Evolutionary conservation across 352 stramenopile genomes (phyloP).

Genomic region (Peronospora belbahrii): DNA sequence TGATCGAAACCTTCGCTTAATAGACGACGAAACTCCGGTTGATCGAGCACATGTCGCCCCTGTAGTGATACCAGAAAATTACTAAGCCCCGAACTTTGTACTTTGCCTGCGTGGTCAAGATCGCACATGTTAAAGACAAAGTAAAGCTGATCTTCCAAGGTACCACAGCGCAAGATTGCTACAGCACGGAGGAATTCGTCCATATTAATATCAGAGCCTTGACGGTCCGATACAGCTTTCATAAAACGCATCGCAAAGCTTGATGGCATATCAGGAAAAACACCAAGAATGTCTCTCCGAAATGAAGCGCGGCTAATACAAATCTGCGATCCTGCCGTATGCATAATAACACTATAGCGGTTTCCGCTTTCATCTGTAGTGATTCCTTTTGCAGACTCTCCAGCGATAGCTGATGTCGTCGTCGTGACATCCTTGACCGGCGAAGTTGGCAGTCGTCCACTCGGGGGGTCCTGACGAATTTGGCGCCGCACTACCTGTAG

Average conservation of each 20-base stretch:
- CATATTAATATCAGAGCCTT: conserved; percentile 83
- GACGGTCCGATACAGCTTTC: conserved; percentile 79
- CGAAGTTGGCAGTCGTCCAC: conserved; percentile 31
- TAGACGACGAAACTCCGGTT: conserved; percentile 59
- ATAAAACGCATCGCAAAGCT: conserved; percentile 86
- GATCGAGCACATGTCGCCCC: conserved; percentile 67
- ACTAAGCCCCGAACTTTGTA: conserved; percentile 78
- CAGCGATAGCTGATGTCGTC: conserved; percentile 14
- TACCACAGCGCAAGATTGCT: conserved; percentile 66
- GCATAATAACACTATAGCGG: conserved; percentile 39
- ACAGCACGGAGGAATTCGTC: conserved; percentile 80
- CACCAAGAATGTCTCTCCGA: conserved; percentile 75
- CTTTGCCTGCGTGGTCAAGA: conserved; percentile 76
- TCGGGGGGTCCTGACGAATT: conserved; percentile 17
- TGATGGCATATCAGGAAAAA: conserved; percentile 86
- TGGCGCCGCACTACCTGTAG: conserved; percentile 10
- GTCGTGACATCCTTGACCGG: conserved; percentile 31
- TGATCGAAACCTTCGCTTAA: conserved; percentile 80
- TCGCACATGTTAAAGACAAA: conserved; percentile 88
- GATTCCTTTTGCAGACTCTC: conserved; percentile 26
- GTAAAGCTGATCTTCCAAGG: conserved; percentile 62
- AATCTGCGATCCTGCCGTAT: conserved; percentile 71
- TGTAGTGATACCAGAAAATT: conserved; percentile 83
- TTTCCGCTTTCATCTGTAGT: conserved; percentile 33
- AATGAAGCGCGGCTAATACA: conserved; percentile 79